A percentile compares a stretch with the other conserved stretches of the same genome.
These are phyloP conservation scores for Acrodontium crateriforme DNA, from an alignment of 2,329 filamentous ascomycete genomes.

Conservation along the genomic window DNA sequence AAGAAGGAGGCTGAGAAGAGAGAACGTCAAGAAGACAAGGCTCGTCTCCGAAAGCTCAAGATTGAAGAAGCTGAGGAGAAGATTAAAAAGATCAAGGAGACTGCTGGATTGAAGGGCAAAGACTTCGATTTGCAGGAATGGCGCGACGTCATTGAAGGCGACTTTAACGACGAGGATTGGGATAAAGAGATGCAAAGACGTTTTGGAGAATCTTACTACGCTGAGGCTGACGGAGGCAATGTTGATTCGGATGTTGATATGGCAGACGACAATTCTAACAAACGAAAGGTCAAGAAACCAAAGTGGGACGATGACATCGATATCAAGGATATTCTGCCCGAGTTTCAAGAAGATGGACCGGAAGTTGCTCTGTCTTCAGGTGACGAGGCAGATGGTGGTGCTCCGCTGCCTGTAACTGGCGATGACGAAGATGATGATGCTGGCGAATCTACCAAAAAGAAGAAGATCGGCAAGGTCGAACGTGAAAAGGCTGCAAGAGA, in stretches of 20 bases:
- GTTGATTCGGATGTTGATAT: conserved; percentile 32
- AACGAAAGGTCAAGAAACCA: conserved; percentile 63
- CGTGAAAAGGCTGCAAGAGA: conserved; percentile 32
- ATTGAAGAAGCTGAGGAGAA: conserved; percentile 83
- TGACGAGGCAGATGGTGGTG: conserved; percentile 27
- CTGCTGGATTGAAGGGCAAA: conserved; percentile 57
- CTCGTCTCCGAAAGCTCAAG: conserved; percentile 72
- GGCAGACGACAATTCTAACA: conserved; percentile 28
- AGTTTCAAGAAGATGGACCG: conserved; percentile 59
- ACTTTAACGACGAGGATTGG: conserved; percentile 83
- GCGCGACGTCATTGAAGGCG: conserved; percentile 69
- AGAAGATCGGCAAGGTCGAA: conserved; percentile 32
- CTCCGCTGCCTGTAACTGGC: conserved; percentile 16
- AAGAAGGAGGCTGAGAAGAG: conserved; percentile 67
- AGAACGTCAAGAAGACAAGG: conserved; percentile 65
- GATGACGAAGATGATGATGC: conserved; percentile 26
- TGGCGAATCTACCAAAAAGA: conserved; percentile 16
- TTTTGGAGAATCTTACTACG: conserved; percentile 88
- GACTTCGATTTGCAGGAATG: conserved; percentile 63
- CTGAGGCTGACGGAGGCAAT: conserved; percentile 39
- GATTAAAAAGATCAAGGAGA: conserved; percentile 75
- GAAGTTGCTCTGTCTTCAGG: conserved; percentile 38
- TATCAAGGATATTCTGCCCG: conserved; percentile 80
- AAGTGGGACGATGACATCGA: conserved; percentile 97
- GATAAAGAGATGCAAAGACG: conserved; percentile 76